These are phyloP conservation scores for Penicillium psychrosexuale DNA, from an alignment of 2,329 filamentous ascomycete species.

Conservation along the genomic window DNA sequence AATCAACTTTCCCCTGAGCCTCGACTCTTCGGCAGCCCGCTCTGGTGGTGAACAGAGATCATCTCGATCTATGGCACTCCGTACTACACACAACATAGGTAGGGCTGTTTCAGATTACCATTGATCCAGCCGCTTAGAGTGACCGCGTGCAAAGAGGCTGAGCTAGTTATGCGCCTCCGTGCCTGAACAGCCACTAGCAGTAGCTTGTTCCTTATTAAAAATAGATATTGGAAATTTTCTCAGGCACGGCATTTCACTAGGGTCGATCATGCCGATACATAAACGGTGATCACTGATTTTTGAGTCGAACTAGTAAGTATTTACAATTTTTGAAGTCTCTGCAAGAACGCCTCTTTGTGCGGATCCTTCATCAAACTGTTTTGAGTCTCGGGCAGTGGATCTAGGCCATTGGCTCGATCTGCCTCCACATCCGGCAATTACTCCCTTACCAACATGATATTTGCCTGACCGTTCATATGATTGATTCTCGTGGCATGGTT, in stretches of 20 bases:
- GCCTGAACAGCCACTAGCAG: not conserved
- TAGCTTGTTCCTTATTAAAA: not conserved
- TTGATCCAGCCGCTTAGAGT: not conserved
- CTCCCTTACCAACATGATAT: not conserved
- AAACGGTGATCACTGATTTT: not conserved
- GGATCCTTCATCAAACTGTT: not conserved
- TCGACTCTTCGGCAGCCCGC: not conserved
- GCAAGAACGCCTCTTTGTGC: not conserved
- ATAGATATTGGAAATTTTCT: not conserved
- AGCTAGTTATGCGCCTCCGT: constrained; percentile 8
- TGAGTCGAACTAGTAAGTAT: not conserved
- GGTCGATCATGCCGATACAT: not conserved
- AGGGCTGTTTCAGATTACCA: constrained; percentile 12
- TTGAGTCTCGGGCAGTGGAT: not conserved
- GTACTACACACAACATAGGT: not conserved
- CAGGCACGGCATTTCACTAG: not conserved
- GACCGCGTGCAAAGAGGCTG: constrained; percentile 12
- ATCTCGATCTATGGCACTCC: not conserved
- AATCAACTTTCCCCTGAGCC: not conserved
- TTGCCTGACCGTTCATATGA: not conserved
- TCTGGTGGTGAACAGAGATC: constrained; percentile 11
- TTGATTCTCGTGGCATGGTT: not conserved
- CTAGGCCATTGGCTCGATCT: not conserved
- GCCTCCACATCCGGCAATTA: not conserved
- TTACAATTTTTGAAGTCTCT: not conserved